phyloP scores from a whole-genome alignment of 441 rosid genomes.

The Melastoma candidum region DNA sequence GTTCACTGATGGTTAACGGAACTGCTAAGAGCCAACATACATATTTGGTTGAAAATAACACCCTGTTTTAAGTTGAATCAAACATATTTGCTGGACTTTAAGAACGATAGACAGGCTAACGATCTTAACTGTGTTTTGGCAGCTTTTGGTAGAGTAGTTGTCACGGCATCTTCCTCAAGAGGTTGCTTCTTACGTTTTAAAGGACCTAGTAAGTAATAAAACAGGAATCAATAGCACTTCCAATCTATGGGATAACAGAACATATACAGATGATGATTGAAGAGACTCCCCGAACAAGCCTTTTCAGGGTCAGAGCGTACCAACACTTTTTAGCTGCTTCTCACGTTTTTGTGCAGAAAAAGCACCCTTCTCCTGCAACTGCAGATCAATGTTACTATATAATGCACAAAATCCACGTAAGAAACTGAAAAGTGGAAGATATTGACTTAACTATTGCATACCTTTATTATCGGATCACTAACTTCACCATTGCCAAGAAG shows the following conservation, averaged over 20 bases:
- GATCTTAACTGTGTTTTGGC: conserved; percentile 6
- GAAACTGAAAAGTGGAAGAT: background rate
- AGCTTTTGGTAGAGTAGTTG: conserved; percentile 4
- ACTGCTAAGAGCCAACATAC: too few relatives aligned
- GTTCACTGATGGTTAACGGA: too few relatives aligned
- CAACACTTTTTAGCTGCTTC: conserved; percentile 41
- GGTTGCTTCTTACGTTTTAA: conserved; percentile 13
- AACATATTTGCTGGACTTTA: background rate
- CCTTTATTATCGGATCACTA: conserved; percentile 48
- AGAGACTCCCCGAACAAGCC: too few relatives aligned
- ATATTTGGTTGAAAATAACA: background rate
- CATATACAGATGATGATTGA: too few relatives aligned
- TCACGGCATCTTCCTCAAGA: conserved; percentile 2
- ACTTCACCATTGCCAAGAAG: conserved; percentile 48
- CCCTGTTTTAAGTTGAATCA: background rate
- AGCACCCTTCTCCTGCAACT: conserved; percentile 46
- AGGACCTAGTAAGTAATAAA: conserved; percentile 5
- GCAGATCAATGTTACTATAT: conserved; percentile 5
- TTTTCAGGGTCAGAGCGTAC: conserved; percentile 24
- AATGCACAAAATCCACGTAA: background rate
- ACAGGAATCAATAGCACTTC: background rate
- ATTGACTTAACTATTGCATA: conserved; percentile 6
- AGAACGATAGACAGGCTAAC: background rate
- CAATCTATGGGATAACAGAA: too few relatives aligned
- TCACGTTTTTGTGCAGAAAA: conserved; percentile 41